Conservation (phyloP, 2,329 filamentous ascomycete species). For the Alternaria solani region DNA sequence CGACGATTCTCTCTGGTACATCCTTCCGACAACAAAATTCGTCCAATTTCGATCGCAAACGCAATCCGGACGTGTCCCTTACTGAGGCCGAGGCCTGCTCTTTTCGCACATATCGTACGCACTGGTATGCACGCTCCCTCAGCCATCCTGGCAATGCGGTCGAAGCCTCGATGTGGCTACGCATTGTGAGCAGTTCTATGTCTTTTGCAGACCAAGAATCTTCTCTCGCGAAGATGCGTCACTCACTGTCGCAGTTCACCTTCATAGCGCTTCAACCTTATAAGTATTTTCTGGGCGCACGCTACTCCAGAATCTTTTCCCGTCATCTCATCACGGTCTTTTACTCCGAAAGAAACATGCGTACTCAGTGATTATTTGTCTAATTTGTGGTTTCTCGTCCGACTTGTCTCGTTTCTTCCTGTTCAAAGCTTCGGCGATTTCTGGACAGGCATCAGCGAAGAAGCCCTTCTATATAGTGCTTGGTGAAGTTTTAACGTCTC, state of each 20-base stretch:
- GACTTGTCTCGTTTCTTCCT: too few relatives aligned
- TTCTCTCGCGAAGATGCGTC: neutral
- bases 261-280: conserved; percentile 13
- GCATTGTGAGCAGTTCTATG: conserved; percentile 10
- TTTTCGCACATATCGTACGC: conserved; percentile 6
- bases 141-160: conserved; percentile 12
- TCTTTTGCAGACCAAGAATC: conserved; percentile 8
- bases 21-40: conserved; percentile 15
- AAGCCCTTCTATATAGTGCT: too few relatives aligned
- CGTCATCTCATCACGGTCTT: too few relatives aligned
- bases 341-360: too few relatives aligned
- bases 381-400: too few relatives aligned
- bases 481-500: too few relatives aligned
- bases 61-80: conserved; percentile 1
- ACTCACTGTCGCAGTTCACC: conserved; percentile 11
- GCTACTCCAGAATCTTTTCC: too few relatives aligned
- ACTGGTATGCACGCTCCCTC: conserved; percentile 12
- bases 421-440: too few relatives aligned
- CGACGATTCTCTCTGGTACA: neutral
- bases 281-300: conserved; percentile 12
- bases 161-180: conserved; percentile 1
- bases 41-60: conserved; percentile 12
- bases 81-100: neutral
- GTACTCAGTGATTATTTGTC: too few relatives aligned
- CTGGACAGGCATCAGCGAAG: too few relatives aligned